Evolutionary conservation across 2,329 filamentous ascomycete species (phyloP).

Genomic region (Emmonsia crescens): DNA sequence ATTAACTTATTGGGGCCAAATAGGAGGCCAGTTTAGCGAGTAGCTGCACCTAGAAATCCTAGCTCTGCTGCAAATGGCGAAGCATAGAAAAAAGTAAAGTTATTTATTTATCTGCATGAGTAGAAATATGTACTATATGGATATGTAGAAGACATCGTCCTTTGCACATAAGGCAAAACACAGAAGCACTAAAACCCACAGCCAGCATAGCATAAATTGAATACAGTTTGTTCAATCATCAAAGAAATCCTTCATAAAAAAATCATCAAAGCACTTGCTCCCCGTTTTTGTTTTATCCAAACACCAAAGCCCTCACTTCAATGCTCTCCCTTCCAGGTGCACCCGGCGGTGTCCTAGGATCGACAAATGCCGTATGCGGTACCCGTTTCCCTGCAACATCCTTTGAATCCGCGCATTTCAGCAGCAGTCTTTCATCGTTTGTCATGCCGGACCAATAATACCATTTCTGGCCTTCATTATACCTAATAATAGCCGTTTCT

Average conservation of each 20-base stretch:
- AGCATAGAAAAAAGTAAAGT: background rate
- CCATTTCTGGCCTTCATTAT: conserved; percentile 57
- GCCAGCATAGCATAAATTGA: background rate
- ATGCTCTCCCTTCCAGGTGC: conserved; percentile 74
- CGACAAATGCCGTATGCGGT: conserved; percentile 69
- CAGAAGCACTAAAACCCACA: background rate
- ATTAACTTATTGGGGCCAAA: too few relatives aligned
- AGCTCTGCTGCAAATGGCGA: too few relatives aligned
- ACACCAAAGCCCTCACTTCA: conserved; percentile 76
- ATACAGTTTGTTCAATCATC: background rate
- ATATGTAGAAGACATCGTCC: too few relatives aligned
- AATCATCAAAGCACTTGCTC: background rate
- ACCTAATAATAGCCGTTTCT: conserved; percentile 60
- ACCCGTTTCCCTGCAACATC: conserved; percentile 35
- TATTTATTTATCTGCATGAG: too few relatives aligned
- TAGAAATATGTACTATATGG: too few relatives aligned
- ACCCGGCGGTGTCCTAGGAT: conserved; percentile 58
- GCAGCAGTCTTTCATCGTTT: conserved; percentile 57
- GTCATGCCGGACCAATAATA: conserved; percentile 72
- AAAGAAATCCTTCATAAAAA: background rate
- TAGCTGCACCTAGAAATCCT: too few relatives aligned
- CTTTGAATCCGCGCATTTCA: conserved; percentile 69
- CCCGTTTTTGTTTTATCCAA: conserved; percentile 41
- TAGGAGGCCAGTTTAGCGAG: too few relatives aligned
- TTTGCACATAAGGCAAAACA: background rate